Base-by-base conservation (phyloP, 495 filamentous ascomycete genomes). In the Tuber calosporum region DNA sequence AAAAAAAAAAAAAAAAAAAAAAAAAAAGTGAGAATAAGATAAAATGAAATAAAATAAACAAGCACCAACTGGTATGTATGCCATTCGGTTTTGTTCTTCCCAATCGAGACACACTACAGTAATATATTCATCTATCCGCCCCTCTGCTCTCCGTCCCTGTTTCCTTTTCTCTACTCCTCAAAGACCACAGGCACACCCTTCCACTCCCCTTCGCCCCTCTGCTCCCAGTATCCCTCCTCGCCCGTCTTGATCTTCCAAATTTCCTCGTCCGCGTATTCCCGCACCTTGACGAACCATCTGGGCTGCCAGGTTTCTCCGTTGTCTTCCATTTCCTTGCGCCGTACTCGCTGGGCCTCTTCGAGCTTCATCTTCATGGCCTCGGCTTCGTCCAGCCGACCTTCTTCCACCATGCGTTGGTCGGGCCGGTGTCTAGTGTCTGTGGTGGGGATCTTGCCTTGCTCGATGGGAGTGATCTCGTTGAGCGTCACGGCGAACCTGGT, bases 171-270 rank as follows among this genome's bases (percentile, higher is more conserved):
- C 53, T 62, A 30, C 43, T 71, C 37, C 69, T 88, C 84, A 83
- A 97, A 96, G 67, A 98, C 87, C 78, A 89, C 86, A 73, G 88
- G 84, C 67, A 94, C 87, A 26, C 88, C 89, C 15, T 83, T 83
- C 93, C 93, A 98, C 36, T 83, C 84, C 2, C 90, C 89, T 77
- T 83, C 87, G 0, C 81, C 85, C 75, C 95, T 86, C 83, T 92
- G 90, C 78, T 97, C 95, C 95, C 94, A 98, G 83, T 98, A 98
- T 39, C 90, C 90, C 22, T 93, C 92, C 82, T 89, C 92, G 9
- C 92, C 93, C 15, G 83, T 83, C 85, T 90, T 94, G 76, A 97
- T 81, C 75, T 86, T 85, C 95, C 95, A 99, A 15, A 91, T 84
- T 77, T 90, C 88, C 82, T 96, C 93, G 22, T 86, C 89, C 8